Conservation (phyloP, 139 green algal species). For the Chlamydomonas urium region DNA sequence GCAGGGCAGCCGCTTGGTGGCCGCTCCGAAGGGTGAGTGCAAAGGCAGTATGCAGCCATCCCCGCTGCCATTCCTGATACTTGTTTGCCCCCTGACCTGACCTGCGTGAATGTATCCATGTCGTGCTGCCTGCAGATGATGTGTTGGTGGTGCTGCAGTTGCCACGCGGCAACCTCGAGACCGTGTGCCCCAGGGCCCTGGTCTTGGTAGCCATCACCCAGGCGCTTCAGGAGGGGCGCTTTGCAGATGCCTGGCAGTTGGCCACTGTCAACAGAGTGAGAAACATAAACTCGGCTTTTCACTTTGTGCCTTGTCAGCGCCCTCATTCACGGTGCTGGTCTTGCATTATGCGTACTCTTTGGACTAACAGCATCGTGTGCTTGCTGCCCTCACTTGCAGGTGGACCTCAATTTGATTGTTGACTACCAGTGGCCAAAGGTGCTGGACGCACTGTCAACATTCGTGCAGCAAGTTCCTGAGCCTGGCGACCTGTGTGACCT, state of each 20-base stretch:
- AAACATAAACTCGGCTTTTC: neutral
- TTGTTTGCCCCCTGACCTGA: too few species aligned
- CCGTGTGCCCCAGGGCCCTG: constrained; percentile 69
- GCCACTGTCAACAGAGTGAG: constrained; percentile 42
- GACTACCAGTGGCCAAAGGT: constrained; percentile 83
- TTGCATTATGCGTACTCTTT: too few species aligned
- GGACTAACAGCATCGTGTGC: too few species aligned
- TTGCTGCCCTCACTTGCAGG: constrained; percentile 4
- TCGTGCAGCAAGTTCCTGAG: constrained; percentile 34
- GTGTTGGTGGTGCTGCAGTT: constrained; percentile 70
- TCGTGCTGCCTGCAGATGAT: constrained; percentile 18
- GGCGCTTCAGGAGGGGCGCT: constrained; percentile 46
- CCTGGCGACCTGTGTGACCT: constrained; percentile 75
- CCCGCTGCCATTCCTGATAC: too few species aligned
- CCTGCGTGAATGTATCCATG: neutral
- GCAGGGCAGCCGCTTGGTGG: constrained; percentile 55
- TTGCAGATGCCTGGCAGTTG: constrained; percentile 56
- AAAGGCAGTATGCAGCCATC: too few species aligned
- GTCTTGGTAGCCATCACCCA: constrained; percentile 67
- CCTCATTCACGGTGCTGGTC: too few species aligned
- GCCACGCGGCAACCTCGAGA: constrained; percentile 91
- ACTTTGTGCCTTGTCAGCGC: too few species aligned
- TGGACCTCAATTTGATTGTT: constrained; percentile 91
- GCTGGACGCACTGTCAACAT: constrained; percentile 36
- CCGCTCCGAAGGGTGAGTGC: constrained; percentile 20